Evolutionary conservation across 108 stramenopile genomes (phyloP).

Genomic region (Fragilariopsis cylindrus): DNA sequence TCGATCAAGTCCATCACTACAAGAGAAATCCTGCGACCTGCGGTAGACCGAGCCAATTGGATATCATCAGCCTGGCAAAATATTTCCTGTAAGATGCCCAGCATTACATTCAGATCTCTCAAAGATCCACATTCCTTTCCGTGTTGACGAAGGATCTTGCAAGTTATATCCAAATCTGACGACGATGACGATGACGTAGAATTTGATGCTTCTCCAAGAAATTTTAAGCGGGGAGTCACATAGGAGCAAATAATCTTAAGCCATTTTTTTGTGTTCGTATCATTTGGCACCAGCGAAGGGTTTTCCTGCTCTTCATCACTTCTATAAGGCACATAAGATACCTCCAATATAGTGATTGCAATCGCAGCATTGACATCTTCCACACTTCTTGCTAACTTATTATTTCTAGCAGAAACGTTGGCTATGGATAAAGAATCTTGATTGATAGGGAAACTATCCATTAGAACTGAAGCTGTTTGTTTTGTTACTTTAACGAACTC

Average conservation of each 20-base stretch:
- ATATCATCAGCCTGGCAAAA: constrained; percentile 12
- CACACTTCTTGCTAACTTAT: not conserved
- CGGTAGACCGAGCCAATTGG: constrained; percentile 18
- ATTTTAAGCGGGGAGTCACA: constrained; percentile 1
- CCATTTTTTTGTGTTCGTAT: not conserved
- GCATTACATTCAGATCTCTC: not conserved
- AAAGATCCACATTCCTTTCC: not conserved
- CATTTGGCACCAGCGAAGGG: too few species aligned
- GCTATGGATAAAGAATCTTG: not conserved
- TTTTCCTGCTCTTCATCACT: not conserved
- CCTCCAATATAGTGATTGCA: constrained; percentile 5
- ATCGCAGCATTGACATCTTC: constrained; percentile 12
- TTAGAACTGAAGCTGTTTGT: constrained; percentile 12
- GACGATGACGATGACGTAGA: not conserved
- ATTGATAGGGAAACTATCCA: constrained; percentile 18
- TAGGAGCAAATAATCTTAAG: constrained; percentile 4
- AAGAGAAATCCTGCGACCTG: constrained; percentile 25
- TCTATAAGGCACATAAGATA: not conserved
- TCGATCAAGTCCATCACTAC: constrained; percentile 17
- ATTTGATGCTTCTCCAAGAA: constrained; percentile 2
- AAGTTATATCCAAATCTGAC: constrained; percentile 12
- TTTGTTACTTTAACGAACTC: constrained; percentile 11
- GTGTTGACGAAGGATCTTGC: constrained; percentile 8
- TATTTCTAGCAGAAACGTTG: not conserved
- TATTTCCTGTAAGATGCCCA: not conserved